Percentiles rank a stretch among this genome's conserved stretches.
phyloP scores from a whole-genome alignment of 1,139 yeast genomes.

The Protomyces macrosporus region DNA sequence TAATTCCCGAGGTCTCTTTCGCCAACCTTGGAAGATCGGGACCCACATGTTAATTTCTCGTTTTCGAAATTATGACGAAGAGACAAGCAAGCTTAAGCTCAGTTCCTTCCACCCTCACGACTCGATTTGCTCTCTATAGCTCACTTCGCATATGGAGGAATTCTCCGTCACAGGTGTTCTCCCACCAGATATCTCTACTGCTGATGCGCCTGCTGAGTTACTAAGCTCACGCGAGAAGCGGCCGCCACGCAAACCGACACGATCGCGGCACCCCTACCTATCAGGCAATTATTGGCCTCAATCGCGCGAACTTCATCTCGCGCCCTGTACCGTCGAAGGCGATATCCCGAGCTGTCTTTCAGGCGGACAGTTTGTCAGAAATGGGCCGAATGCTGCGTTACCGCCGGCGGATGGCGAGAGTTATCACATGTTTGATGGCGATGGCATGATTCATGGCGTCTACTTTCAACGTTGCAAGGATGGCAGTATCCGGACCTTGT shows the following conservation, averaged over 20 bases:
- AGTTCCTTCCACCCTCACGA: too few species aligned
- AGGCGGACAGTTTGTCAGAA: constrained; percentile 26
- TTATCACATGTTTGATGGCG: constrained; percentile 26
- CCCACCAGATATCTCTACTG: neutral
- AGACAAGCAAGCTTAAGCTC: too few species aligned
- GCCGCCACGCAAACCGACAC: neutral
- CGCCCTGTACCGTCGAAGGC: constrained; percentile 12
- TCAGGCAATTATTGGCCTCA: constrained; percentile 26
- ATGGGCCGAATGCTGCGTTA: constrained; percentile 24
- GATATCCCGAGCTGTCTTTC: constrained; percentile 3
- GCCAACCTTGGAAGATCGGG: too few species aligned
- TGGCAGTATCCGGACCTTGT: constrained; percentile 4
- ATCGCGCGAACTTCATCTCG: constrained; percentile 19
- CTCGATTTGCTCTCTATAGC: too few species aligned
- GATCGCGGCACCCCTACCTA: constrained; percentile 25
- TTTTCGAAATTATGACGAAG: too few species aligned
- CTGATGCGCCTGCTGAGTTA: too few species aligned
- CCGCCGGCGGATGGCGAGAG: constrained; percentile 22
- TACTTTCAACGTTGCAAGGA: neutral
- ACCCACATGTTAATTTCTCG: too few species aligned
- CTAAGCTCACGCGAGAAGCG: neutral
- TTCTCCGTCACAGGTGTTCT: neutral
- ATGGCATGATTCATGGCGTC: constrained; percentile 27
- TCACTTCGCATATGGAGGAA: neutral
- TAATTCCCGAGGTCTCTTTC: too few species aligned